Conservation (phyloP, 2,329 filamentous ascomycete species). For the Clarireedia sp. region DNA sequence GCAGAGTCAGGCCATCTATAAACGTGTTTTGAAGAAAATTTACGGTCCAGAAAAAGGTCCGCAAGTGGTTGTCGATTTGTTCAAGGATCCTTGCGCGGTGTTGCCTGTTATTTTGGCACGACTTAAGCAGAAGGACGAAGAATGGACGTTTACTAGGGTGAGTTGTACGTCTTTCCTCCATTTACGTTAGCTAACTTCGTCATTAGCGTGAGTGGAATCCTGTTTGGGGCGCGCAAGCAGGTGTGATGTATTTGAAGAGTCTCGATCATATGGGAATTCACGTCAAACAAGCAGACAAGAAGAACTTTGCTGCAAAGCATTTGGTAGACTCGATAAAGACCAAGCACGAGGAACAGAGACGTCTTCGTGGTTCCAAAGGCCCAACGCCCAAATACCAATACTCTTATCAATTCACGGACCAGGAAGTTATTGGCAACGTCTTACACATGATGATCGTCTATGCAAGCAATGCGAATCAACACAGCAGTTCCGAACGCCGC, state of each 20-base stretch:
- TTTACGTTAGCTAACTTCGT: not conserved
- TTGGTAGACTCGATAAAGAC: conserved; percentile 86
- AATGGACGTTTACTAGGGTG: conserved; percentile 86
- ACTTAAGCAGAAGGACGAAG: conserved; percentile 92
- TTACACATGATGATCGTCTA: conserved; percentile 57
- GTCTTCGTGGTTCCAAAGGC: conserved; percentile 55
- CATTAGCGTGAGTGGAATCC: conserved; percentile 89
- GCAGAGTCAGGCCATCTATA: conserved; percentile 93
- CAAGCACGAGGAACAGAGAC: conserved; percentile 84
- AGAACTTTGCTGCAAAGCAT: conserved; percentile 81
- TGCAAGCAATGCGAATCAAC: conserved; percentile 59
- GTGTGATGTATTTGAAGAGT: conserved; percentile 90
- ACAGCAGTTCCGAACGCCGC: conserved; percentile 65
- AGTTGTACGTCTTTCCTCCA: conserved; percentile 10
- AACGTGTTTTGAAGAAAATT: conserved; percentile 94
- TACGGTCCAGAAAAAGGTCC: conserved; percentile 80
- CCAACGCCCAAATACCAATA: conserved; percentile 64
- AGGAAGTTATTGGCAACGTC: conserved; percentile 56
- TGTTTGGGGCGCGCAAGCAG: conserved; percentile 93
- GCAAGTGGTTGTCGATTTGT: conserved; percentile 81
- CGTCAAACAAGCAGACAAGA: conserved; percentile 83
- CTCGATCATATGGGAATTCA: conserved; percentile 94
- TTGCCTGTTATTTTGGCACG: conserved; percentile 82
- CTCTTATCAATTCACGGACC: conserved; percentile 64
- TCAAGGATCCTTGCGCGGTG: conserved; percentile 73